Evolutionary conservation across 1,284 basidiomycete genomes (phyloP).

Genomic region (Cutaneotrichosporon cavernicola): DNA sequence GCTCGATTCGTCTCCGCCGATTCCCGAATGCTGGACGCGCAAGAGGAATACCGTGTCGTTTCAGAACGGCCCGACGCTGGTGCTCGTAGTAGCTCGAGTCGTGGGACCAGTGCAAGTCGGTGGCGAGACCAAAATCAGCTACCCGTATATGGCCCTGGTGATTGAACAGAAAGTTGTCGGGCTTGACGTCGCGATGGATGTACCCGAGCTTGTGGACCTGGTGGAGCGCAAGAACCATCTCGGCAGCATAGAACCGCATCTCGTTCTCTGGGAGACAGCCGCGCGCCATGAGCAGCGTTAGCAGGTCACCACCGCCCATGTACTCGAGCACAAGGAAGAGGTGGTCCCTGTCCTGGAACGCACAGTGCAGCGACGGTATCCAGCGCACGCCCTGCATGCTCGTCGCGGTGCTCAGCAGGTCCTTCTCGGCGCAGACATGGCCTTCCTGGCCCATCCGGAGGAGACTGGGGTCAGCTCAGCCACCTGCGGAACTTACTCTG

Average conservation of each 20-base stretch:
- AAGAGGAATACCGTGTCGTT: slow-evolving; percentile 91
- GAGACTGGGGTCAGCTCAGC: slow-evolving; percentile 59
- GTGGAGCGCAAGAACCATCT: slow-evolving; percentile 97
- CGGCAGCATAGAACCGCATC: slow-evolving; percentile 91
- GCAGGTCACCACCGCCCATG: slow-evolving; percentile 93
- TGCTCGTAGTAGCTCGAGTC: slow-evolving; percentile 94
- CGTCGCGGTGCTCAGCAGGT: slow-evolving; percentile 47
- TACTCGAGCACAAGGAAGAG: slow-evolving; percentile 91
- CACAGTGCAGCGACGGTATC: slow-evolving; percentile 92
- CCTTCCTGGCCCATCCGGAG: slow-evolving; percentile 97
- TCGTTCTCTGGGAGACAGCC: slow-evolving; percentile 93
- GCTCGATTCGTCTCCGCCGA: slow-evolving; percentile 13
- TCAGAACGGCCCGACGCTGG: slow-evolving; percentile 80
- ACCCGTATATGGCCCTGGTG: slow-evolving; percentile 89
- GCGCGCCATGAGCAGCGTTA: slow-evolving; percentile 89
- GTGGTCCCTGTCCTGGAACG: slow-evolving; percentile 73
- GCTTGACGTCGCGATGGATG: slow-evolving; percentile 96
- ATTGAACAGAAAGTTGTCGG: slow-evolving; percentile 93
- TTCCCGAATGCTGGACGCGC: slow-evolving; percentile 22
- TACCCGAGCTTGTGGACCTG: slow-evolving; percentile 92
- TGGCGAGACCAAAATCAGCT: slow-evolving; percentile 94
- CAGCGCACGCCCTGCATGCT: slow-evolving; percentile 60
- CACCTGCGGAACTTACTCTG: slow-evolving; percentile 57
- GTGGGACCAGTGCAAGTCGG: slow-evolving; percentile 62
- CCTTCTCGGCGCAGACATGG: slow-evolving; percentile 52